Evolutionary conservation across 768 basidiomycete species (phyloP), one percentile per base, ranked within the genome.

Genomic region (Atractiella rhizophila): DNA sequence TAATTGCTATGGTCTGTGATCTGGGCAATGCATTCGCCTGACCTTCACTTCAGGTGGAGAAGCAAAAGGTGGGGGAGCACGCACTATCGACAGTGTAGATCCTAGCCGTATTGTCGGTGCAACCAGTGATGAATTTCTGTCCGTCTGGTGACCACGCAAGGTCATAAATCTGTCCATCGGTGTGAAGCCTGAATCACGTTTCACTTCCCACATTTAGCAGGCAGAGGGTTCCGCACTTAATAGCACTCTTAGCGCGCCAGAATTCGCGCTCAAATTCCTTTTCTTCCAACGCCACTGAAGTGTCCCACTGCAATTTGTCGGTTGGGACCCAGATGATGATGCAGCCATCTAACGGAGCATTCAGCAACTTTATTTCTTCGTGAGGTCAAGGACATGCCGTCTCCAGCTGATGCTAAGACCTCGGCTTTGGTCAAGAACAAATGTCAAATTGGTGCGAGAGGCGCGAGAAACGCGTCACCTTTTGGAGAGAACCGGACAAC

Each of bases 111-210:
- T 94, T 94, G 58, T 98, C 91, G 7, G 88, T 96, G 56, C 81
- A 83, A 4, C 91, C 91, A n/a, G 83, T 76, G 31, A 98, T 68
- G 43, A 98, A 69, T 48, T 80, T 88, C 48, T 86, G 80, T 25
- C 88, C 83, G 15, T 76, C 75, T 0, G 91, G 91, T 49, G 80
- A 83, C 91, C 91, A 98, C 0, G 85, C 82, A 20, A 98, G 64
- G 54, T 98, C 91, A 57, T 98, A 98, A 5, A 96, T 83, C 57
- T 96, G 83, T 70, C 86, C 81, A 4, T 75, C 74, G 2, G 83
- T 88, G 54, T 32, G 33, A 26, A 77, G 67, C 20, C 13, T 5
- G 4, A 30, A 8, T 16, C 26, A n/a, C 27, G 15, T 8, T 8
- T 25, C 15, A 4, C 28, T 7, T 9, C 15, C 16, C 8, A 33